Evolutionary conservation across 163 green algal genomes (phyloP).

Genomic region (Scenedesmus sp.): DNA sequence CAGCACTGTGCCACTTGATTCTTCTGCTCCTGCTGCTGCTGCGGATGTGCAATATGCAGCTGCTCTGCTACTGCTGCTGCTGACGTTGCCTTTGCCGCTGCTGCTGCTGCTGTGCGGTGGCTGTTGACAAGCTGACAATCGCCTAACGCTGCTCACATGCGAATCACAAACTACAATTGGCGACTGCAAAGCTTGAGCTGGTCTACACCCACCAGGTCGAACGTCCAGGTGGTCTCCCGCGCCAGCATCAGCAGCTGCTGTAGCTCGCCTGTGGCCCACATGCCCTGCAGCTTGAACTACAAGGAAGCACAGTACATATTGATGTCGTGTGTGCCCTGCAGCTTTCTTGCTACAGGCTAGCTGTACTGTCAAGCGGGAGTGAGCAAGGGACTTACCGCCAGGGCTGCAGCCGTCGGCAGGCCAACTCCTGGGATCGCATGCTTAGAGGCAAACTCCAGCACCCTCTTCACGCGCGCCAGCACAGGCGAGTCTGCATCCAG

Average conservation of each 20-base stretch:
- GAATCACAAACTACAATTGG: too few species aligned
- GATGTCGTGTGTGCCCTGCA: not conserved
- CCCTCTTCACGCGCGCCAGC: not conserved
- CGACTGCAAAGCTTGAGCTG: conserved; percentile 38
- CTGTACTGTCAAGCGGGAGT: not conserved
- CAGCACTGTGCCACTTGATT: not conserved
- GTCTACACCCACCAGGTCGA: conserved; percentile 85
- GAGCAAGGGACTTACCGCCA: conserved; percentile 18
- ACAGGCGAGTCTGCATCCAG: conserved; percentile 19
- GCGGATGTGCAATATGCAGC: not conserved
- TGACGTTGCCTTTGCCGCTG: too few species aligned
- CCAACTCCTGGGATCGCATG: not conserved
- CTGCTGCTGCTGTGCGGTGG: too few species aligned
- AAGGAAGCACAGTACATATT: not conserved
- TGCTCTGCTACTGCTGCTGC: not conserved
- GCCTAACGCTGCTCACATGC: too few species aligned
- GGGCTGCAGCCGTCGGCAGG: not conserved
- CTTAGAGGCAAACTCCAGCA: not conserved
- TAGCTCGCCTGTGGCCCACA: conserved; percentile 78
- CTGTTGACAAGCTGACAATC: too few species aligned
- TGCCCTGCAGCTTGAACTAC: conserved; percentile 77
- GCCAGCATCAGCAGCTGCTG: conserved; percentile 65
- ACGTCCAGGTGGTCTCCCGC: conserved; percentile 80
- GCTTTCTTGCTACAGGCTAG: not conserved
- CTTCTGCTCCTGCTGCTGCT: not conserved